Conservation (phyloP, 768 basidiomycete genomes). For the Pisolithus tinctorius region DNA sequence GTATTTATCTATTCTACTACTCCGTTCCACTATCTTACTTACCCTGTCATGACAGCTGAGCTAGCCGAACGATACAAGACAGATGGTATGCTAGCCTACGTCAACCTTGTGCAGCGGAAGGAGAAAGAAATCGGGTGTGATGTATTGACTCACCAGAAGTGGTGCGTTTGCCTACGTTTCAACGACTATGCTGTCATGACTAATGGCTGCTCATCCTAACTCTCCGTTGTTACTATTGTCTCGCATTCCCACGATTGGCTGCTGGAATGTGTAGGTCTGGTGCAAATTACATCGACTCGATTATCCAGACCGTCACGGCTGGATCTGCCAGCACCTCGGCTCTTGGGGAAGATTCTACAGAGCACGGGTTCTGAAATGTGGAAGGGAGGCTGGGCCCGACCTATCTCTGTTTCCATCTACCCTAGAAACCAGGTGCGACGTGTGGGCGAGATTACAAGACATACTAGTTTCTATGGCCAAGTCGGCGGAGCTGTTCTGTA, state of each 20-base stretch:
- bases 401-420: not conserved
- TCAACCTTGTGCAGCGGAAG: conserved; percentile 79
- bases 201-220: not conserved
- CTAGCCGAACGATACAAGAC: conserved; percentile 73
- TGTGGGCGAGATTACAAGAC: not conserved
- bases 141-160: conserved; percentile 92
- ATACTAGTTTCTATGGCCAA: too few species aligned
- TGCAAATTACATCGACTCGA: conserved; percentile 84
- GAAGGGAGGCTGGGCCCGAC: not conserved
- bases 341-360: conserved; percentile 83
- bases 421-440: not conserved
- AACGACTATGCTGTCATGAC: not conserved
- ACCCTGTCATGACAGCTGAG: conserved; percentile 44
- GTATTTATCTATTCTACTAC: conserved; percentile 31
- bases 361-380: conserved; percentile 61
- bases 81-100: conserved; percentile 91
- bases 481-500: too few species aligned
- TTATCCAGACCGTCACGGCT: conserved; percentile 75
- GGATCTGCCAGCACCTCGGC: conserved; percentile 86
- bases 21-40: not conserved
- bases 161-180: conserved; percentile 37
- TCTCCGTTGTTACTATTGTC: not conserved
- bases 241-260: not conserved
- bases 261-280: conserved; percentile 56
- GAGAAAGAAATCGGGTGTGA: conserved; percentile 87